Evolutionary conservation across 2,329 filamentous ascomycete genomes (phyloP).

Genomic region (Colletotrichum sp.): DNA sequence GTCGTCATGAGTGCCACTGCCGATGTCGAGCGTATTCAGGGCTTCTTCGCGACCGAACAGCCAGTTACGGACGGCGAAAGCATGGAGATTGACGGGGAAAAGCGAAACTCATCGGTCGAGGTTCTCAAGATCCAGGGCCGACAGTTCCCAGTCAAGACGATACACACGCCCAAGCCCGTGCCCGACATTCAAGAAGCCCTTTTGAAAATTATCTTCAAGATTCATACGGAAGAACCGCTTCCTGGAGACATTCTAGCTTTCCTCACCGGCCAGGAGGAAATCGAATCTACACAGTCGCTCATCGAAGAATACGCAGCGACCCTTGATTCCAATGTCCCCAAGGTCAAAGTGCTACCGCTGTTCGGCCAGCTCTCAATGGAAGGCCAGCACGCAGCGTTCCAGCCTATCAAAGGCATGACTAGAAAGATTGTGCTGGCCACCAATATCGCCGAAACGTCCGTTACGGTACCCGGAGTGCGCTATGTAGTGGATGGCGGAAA

Average conservation of each 20-base stretch:
- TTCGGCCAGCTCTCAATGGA: constrained; percentile 90
- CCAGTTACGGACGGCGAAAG: rapidly evolving
- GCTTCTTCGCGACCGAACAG: constrained; percentile 66
- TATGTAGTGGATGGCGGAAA: constrained; percentile 94
- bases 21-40: constrained; percentile 78
- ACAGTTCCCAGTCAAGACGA: constrained; percentile 82
- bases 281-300: constrained; percentile 80
- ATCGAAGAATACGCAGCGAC: constrained; percentile 80
- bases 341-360: constrained; percentile 75
- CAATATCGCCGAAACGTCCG: constrained; percentile 98
- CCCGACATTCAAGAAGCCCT: constrained; percentile 84
- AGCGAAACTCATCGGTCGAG: constrained; percentile 30
- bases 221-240: constrained; percentile 87
- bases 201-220: constrained; percentile 81
- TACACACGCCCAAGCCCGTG: constrained; percentile 76
- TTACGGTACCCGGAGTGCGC: constrained; percentile 91
- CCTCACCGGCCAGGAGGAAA: constrained; percentile 90
- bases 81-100: not conserved
- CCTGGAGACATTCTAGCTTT: constrained; percentile 95
- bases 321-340: constrained; percentile 77
- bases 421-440: constrained; percentile 92
- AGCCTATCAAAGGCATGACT: constrained; percentile 73
- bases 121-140: constrained; percentile 79
- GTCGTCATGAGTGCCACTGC: constrained; percentile 98
- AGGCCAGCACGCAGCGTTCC: constrained; percentile 86